phyloP scores from a whole-genome alignment of 2,329 filamentous ascomycete species.

The Neopestalotiopsis sp. region DNA sequence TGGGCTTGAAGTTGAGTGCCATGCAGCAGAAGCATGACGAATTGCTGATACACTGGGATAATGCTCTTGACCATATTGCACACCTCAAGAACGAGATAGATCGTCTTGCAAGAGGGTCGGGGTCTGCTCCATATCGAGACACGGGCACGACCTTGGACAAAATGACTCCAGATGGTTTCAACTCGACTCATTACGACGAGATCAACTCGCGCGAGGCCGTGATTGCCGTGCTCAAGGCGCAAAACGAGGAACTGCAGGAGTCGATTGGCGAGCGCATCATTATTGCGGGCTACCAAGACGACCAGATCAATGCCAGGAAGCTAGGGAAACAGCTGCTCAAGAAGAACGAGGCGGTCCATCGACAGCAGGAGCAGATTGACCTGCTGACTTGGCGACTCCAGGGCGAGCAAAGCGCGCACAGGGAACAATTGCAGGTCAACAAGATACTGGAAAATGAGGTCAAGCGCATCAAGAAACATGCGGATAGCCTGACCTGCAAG shows the following conservation, averaged over 20 bases:
- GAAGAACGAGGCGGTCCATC: not conserved
- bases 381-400: conserved; percentile 5
- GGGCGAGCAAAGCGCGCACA: not conserved
- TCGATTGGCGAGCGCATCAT: not conserved
- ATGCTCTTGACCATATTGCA: not conserved
- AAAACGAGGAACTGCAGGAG: conserved; percentile 9
- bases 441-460: conserved; percentile 10
- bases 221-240: not conserved
- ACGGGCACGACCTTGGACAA: not conserved
- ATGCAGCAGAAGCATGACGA: conserved; percentile 12
- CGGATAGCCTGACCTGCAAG: not conserved
- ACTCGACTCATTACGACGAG: not conserved
- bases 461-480: not conserved
- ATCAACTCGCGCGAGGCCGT: conserved; percentile 4
- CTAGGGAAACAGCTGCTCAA: not conserved
- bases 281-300: not conserved
- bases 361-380: conserved; percentile 7
- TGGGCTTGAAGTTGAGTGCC: conserved; percentile 2
- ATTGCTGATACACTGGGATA: conserved; percentile 6
- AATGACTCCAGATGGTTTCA: not conserved
- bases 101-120: not conserved
- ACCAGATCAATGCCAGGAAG: not conserved
- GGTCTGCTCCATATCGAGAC: not conserved
- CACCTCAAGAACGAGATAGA: not conserved
- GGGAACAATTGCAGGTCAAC: conserved; percentile 11